Evolutionary conservation across 1,284 basidiomycete genomes (phyloP).

Genomic region (Cutaneotrichosporon cyanovorans): DNA sequence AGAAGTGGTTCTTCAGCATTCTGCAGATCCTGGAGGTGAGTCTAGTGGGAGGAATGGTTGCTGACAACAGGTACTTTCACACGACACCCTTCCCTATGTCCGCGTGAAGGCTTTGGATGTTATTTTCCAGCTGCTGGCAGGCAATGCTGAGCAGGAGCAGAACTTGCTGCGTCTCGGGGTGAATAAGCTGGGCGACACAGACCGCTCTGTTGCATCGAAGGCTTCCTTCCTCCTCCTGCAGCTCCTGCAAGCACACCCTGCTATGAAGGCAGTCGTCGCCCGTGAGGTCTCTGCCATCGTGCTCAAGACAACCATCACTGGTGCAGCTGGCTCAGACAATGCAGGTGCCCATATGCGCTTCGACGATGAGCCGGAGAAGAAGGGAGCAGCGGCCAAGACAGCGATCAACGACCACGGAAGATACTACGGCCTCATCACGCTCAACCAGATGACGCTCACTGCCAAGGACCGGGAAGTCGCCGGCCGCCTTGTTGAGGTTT

Average conservation of each 20-base stretch:
- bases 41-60: background rate
- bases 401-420: slow-evolving; percentile 60
- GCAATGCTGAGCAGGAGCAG: slow-evolving; percentile 95
- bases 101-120: slow-evolving; percentile 70
- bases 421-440: slow-evolving; percentile 87
- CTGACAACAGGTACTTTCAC: slow-evolving; percentile 59
- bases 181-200: slow-evolving; percentile 91
- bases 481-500: slow-evolving; percentile 76
- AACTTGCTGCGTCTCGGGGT: slow-evolving; percentile 86
- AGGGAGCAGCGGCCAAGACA: slow-evolving; percentile 31
- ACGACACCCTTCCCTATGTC: slow-evolving; percentile 82
- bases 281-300: slow-evolving; percentile 78
- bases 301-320: slow-evolving; percentile 54
- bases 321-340: slow-evolving; percentile 46
- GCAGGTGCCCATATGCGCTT: slow-evolving; percentile 42
- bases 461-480: slow-evolving; percentile 68
- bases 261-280: slow-evolving; percentile 86
- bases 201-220: slow-evolving; percentile 80
- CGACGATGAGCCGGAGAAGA: slow-evolving; percentile 41
- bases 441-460: slow-evolving; percentile 85
- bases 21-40: slow-evolving; percentile 81
- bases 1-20: slow-evolving; percentile 91
- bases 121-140: slow-evolving; percentile 70
- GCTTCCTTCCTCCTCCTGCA: slow-evolving; percentile 84
- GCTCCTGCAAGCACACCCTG: slow-evolving; percentile 81